phyloP scores from a whole-genome alignment of 768 basidiomycete genomes.

The Pleurotus salmoneostramineus region DNA sequence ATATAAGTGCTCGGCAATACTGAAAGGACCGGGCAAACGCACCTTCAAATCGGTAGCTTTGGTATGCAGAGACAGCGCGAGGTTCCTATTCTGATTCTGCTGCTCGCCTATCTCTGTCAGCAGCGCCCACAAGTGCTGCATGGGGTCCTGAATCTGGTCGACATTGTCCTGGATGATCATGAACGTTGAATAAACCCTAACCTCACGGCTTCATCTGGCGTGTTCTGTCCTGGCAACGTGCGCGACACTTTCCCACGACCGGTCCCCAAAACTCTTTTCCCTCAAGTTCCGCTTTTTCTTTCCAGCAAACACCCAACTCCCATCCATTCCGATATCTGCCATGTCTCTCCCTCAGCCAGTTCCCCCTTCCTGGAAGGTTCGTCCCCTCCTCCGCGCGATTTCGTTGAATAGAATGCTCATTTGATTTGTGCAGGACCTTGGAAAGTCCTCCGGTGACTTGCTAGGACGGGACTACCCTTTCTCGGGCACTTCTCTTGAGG shows the following conservation, averaged over 20 bases:
- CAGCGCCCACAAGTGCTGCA: conserved; percentile 56
- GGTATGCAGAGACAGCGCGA: conserved; percentile 68
- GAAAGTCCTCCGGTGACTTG: conserved; percentile 96
- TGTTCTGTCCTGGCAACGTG: not conserved
- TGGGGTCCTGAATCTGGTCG: conserved; percentile 51
- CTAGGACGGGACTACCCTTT: conserved; percentile 91
- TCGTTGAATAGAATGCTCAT: not conserved
- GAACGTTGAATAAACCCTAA: conserved; percentile 2
- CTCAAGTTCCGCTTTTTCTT: conserved; percentile 3
- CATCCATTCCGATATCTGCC: conserved; percentile 21
- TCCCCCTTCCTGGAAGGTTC: conserved; percentile 94
- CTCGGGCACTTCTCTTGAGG: conserved; percentile 67
- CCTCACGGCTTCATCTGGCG: not conserved
- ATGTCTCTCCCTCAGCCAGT: conserved; percentile 96
- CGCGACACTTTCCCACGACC: conserved; percentile 3
- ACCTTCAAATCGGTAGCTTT: conserved; percentile 83
- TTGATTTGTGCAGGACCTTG: conserved; percentile 62
- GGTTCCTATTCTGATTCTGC: conserved; percentile 70
- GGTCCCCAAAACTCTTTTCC: conserved; percentile 3
- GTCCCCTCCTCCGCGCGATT: conserved; percentile 2
- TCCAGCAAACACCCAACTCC: not conserved
- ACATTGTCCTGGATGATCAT: conserved; percentile 55
- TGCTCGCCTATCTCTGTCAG: conserved; percentile 83
- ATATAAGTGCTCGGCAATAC: too few relatives aligned
- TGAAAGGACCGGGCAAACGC: not conserved